These are phyloP conservation scores for Oryza glaberrima DNA, from an alignment of 176 grass and related monocot species.

Conservation along the genomic window DNA sequence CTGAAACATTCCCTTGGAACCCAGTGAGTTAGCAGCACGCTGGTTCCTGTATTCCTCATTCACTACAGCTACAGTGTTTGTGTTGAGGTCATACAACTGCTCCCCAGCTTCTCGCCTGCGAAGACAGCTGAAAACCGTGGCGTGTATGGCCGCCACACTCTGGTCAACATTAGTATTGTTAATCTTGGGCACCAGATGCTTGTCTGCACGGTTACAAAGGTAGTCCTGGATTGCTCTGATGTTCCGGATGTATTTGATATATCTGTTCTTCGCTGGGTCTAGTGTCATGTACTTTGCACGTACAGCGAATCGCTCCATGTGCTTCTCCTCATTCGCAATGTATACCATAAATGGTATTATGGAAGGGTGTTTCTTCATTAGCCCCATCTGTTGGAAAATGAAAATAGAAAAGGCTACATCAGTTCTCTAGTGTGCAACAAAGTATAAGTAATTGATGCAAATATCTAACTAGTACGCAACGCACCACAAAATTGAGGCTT, in stretches of 20 bases:
- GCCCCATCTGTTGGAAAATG: constrained; percentile 76
- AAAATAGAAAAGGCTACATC: constrained; percentile 27
- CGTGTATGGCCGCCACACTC: constrained; percentile 85
- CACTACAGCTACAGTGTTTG: constrained; percentile 73
- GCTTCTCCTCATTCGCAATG: constrained; percentile 93
- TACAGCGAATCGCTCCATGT: constrained; percentile 92
- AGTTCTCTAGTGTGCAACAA: constrained; percentile 23
- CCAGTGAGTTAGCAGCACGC: constrained; percentile 81
- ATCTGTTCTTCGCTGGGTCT: constrained; percentile 92
- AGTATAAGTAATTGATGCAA: constrained; percentile 30
- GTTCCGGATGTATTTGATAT: constrained; percentile 93
- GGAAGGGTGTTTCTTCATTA: constrained; percentile 99
- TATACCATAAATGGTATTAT: constrained; percentile 99
- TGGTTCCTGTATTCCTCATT: constrained; percentile 84
- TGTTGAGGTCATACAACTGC: constrained; percentile 69
- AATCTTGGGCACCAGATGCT: constrained; percentile 93
- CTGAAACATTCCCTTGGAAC: constrained; percentile 94
- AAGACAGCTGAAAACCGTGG: constrained; percentile 90
- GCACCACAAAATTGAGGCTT: constrained; percentile 97
- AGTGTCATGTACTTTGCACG: constrained; percentile 99
- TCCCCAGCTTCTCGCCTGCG: constrained; percentile 66
- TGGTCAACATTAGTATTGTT: constrained; percentile 97
- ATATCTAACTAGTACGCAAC: constrained; percentile 47
- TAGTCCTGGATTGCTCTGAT: constrained; percentile 94
- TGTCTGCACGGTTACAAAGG: constrained; percentile 85